A percentile compares a stretch with the other conserved stretches of the same genome.
Conservation (phyloP, 1,284 basidiomycete species). For the Sporisorium reilianum region DNA sequence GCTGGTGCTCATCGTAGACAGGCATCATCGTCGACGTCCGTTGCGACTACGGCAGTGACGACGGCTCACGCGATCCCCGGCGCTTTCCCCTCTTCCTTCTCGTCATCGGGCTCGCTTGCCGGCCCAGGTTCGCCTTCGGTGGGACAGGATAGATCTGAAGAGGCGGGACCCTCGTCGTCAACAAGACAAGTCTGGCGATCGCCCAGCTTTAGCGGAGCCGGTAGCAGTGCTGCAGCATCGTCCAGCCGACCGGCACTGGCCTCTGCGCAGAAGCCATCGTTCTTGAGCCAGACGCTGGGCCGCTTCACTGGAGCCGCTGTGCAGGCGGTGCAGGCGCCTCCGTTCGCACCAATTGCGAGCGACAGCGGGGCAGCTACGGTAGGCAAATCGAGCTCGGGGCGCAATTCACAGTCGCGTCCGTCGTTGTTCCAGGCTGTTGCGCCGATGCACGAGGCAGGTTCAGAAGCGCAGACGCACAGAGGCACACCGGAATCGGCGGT, state of each 20-base stretch:
- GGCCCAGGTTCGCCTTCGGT: constrained; percentile 15
- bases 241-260: constrained; percentile 9
- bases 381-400: constrained; percentile 1
- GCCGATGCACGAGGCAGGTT: constrained; percentile 19
- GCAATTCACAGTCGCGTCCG: constrained; percentile 20
- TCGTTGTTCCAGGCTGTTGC: constrained; percentile 41
- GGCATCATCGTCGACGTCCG: constrained; percentile 27
- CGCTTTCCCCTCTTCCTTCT: constrained; percentile 40
- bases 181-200: constrained; percentile 11
- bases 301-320: constrained; percentile 37
- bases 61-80: constrained; percentile 41
- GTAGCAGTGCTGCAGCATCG: not conserved
- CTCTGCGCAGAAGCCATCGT: constrained; percentile 28
- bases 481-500: constrained; percentile 35
- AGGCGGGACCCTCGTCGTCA: constrained; percentile 3
- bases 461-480: constrained; percentile 12
- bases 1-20: constrained; percentile 22
- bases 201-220: constrained; percentile 12
- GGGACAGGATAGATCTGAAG: constrained; percentile 6
- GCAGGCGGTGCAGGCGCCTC: constrained; percentile 18
- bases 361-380: constrained; percentile 12
- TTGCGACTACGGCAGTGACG: constrained; percentile 29
- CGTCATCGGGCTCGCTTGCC: constrained; percentile 33
- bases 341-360: constrained; percentile 13
- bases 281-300: constrained; percentile 53